Evolutionary conservation across 2,329 filamentous ascomycete species (phyloP).

Genomic region (Nothophoma quercina): DNA sequence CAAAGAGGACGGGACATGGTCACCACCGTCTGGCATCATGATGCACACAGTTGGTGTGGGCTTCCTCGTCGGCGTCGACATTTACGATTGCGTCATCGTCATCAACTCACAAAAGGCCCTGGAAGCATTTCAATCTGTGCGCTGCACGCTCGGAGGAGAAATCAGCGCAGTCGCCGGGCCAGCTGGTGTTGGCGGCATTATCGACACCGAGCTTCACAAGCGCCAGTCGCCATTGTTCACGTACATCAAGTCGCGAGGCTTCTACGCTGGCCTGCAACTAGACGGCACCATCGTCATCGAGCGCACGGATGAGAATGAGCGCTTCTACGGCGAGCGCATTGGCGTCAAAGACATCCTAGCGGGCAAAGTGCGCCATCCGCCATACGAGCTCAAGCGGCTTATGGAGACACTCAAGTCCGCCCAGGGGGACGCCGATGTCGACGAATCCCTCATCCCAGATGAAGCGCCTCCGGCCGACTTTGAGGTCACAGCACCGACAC

Average conservation of each 20-base stretch:
- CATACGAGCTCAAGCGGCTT: constrained; percentile 65
- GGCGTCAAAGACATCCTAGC: constrained; percentile 69
- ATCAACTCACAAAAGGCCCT: constrained; percentile 87
- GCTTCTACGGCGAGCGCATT: constrained; percentile 77
- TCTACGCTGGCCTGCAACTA: constrained; percentile 86
- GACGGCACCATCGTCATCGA: constrained; percentile 89
- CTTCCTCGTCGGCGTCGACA: constrained; percentile 89
- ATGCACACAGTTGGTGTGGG: constrained; percentile 88
- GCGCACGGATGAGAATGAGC: constrained; percentile 85
- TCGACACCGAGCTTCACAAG: constrained; percentile 74
- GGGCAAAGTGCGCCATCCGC: constrained; percentile 66
- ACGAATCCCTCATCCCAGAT: constrained; percentile 71
- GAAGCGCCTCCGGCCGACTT: constrained; percentile 80
- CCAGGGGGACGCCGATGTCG: constrained; percentile 80
- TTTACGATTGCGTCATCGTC: constrained; percentile 94
- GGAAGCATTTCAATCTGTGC: constrained; percentile 80
- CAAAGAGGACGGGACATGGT: constrained; percentile 88
- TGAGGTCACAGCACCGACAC: constrained; percentile 56
- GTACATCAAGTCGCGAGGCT: constrained; percentile 87
- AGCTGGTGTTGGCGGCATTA: constrained; percentile 74
- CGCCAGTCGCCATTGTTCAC: constrained; percentile 77
- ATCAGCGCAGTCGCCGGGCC: constrained; percentile 80
- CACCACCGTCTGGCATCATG: constrained; percentile 87
- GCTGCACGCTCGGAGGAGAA: constrained; percentile 82
- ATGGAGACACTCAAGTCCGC: constrained; percentile 87